A percentile compares a stretch with the other conserved stretches of the same genome.
These are phyloP conservation scores for Neophaeococcomyces aloes DNA, from an alignment of 2,329 filamentous ascomycete genomes.

Conservation along the genomic window DNA sequence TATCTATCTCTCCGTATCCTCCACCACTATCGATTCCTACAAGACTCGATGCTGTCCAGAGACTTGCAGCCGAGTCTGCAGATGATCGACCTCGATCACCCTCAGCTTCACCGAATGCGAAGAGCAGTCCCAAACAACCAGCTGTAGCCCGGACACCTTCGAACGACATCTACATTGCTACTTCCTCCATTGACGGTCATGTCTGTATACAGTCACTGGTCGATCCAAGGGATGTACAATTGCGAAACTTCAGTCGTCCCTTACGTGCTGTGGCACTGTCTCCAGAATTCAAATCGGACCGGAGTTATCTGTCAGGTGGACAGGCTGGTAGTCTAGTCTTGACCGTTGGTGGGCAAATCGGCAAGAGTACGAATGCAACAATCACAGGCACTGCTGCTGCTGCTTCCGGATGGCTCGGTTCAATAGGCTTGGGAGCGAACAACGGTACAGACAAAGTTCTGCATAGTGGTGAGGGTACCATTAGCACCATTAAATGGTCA, in stretches of 20 bases:
- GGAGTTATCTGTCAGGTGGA: slow-evolving; percentile 82
- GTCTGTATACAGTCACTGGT: slow-evolving; percentile 82
- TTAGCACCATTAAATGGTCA: slow-evolving; percentile 91
- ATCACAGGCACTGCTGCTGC: slow-evolving; percentile 76
- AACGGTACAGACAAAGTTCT: slow-evolving; percentile 75
- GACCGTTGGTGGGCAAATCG: slow-evolving; percentile 68
- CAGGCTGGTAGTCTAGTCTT: slow-evolving; percentile 78
- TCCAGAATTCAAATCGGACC: slow-evolving; percentile 82
- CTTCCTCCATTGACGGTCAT: slow-evolving; percentile 89
- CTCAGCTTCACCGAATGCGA: slow-evolving; percentile 39
- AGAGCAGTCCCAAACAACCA: slow-evolving; percentile 38
- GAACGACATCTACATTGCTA: slow-evolving; percentile 87
- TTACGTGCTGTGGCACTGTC: slow-evolving; percentile 89
- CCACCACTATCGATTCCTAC: slow-evolving; percentile 43
- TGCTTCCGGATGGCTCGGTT: slow-evolving; percentile 82
- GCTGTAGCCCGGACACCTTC: slow-evolving; percentile 64
- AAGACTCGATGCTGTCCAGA: slow-evolving; percentile 23
- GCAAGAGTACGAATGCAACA: slow-evolving; percentile 71
- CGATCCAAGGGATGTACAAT: slow-evolving; percentile 77
- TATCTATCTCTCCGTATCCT: slow-evolving; percentile 83
- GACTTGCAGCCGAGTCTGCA: slow-evolving; percentile 24
- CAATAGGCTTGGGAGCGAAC: slow-evolving; percentile 67
- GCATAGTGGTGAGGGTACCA: slow-evolving; percentile 83
- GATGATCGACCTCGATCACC: slow-evolving; percentile 32
- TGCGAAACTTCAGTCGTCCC: slow-evolving; percentile 87